Evolutionary conservation across 306 rosid species (phyloP), one percentile per base, ranked within the genome.

Genomic region (Alnus rubra): DNA sequence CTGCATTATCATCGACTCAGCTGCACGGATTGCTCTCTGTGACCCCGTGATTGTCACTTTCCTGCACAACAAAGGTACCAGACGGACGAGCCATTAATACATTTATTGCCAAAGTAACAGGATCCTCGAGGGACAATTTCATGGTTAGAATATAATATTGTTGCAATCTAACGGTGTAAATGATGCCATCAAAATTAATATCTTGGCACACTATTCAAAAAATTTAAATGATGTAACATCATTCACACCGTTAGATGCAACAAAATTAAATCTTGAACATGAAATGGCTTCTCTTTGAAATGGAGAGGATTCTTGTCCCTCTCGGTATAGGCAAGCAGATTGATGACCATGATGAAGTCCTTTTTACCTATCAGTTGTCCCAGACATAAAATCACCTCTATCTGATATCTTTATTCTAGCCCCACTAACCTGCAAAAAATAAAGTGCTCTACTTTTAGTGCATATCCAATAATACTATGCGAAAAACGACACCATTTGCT

Each of bases 331-430:
- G 71, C 69, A 75, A 76, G 86, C 56, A 74, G 48, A 71, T 30
- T 45, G 53, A 44, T 19, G 19, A 58, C 31, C 47, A 44, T 50
- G 5, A 16, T 6, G 60, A 64, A 64, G 44, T 71, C 86, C 52
- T 23, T 7, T 11, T 73, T 85, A 96, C 99, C 99, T 93, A 67
- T 96, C 98, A n/a, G 89, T 86, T 79, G 99, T 96, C 82, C 99
- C 99, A 71, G 98, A 85, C 86, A 96, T 87, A 89, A 90, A 96
- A 85, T 96, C 99, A 3, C 97, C 99, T 81, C 99, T 88, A 79
- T 96, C 98, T 31, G 99, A 96, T 85, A 96, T 96, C 92, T 93
- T 96, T 88, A 96, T 93, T 93, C 92, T 96, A 73, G 99, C 99
- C 35, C 99, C 99, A 77, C 94, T 96, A 33, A 70, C 82, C 99